A percentile compares a stretch with the other conserved stretches of the same genome.
phyloP scores from a whole-genome alignment of 331 rosid genomes.

The Phaseolus coccineus region DNA sequence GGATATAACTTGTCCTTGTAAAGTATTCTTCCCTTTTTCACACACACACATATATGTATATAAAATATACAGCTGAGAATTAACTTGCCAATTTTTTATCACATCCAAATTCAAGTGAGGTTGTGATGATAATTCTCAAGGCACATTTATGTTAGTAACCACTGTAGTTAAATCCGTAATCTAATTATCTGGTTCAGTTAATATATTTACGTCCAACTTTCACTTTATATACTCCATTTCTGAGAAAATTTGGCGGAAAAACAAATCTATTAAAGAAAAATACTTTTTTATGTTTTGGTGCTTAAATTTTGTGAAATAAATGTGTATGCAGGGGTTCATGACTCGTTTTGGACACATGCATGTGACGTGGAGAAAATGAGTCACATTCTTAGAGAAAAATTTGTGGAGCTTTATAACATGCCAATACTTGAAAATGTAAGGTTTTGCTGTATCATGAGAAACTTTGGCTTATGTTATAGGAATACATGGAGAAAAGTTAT shows the following conservation, averaged over 20 bases:
- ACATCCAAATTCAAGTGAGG: not conserved
- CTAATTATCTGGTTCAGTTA: not conserved
- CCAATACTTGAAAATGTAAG: slow-evolving; percentile 90
- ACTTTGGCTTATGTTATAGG: not conserved
- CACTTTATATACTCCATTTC: not conserved
- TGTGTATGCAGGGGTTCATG: slow-evolving; percentile 77
- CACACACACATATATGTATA: too few relatives aligned
- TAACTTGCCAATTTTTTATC: too few relatives aligned
- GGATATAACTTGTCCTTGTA: too few relatives aligned
- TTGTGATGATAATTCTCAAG: not conserved
- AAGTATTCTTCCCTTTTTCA: too few relatives aligned
- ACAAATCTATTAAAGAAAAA: not conserved
- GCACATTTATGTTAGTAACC: not conserved
- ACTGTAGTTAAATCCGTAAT: slow-evolving; percentile 11
- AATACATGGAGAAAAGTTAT: not conserved
- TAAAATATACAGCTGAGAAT: too few relatives aligned
- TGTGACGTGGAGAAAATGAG: slow-evolving; percentile 85
- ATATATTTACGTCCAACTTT: not conserved
- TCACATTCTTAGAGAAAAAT: slow-evolving; percentile 67
- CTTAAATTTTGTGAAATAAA: slow-evolving; percentile 36
- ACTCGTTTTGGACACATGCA: slow-evolving; percentile 94
- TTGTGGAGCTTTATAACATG: slow-evolving; percentile 81
- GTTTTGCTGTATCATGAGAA: slow-evolving; percentile 31
- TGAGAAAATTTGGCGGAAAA: not conserved
- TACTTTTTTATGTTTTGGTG: not conserved